Base-by-base conservation (phyloP, 75 land plant species). In the Chamaecyparis obtusa region DNA sequence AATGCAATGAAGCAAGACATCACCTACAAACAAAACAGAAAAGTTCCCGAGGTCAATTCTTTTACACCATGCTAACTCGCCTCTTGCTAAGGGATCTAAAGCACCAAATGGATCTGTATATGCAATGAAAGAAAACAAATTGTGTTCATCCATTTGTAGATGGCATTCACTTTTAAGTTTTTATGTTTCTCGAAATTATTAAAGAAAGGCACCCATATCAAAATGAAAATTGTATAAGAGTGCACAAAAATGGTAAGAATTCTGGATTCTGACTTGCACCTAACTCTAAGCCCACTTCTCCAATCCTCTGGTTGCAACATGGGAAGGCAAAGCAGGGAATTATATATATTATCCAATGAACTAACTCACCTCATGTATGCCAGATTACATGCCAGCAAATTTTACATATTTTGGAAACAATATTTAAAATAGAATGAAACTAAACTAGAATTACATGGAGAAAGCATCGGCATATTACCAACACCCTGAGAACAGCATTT, bases 1-100 rank as follows among this genome's bases (percentile, higher is more conserved):
- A 54, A 91, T 84, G 43, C 92, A 91, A 84, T 91, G 92, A 46
- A 90, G 92, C 54, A 91, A 89, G 49, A 91, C 92, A 86, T 91
- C 92, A 16, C 92, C 92, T 91, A 83, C 46, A 76, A 44, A 87
- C 10, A 86, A 86, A 87, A 57, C 13, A 86, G 43, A 15, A 88
- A 36, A 86, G 86, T 87, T 44, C 16, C 19, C 41, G 30, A 81
- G 54, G 15, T 81, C 83, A 81, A 44, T 44, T n/a, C n/a, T 27
- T 13, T 44, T 11, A 6, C 46, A 21, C 83, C 33, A 46, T 81
- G 46, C 1, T n/a, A 81, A 81, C 30, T 13, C 33, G 32, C 21
- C n/a, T 81, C 48, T 81, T 46, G 46, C 19, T 46, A 44, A 43
- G 27, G 14, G 14, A 46, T 81, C 83, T 44, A 81, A 11, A 46